Evolutionary conservation across 169 alveolate species (phyloP), one percentile per base, ranked within the genome.

Genomic region (Fabrea salina): DNA sequence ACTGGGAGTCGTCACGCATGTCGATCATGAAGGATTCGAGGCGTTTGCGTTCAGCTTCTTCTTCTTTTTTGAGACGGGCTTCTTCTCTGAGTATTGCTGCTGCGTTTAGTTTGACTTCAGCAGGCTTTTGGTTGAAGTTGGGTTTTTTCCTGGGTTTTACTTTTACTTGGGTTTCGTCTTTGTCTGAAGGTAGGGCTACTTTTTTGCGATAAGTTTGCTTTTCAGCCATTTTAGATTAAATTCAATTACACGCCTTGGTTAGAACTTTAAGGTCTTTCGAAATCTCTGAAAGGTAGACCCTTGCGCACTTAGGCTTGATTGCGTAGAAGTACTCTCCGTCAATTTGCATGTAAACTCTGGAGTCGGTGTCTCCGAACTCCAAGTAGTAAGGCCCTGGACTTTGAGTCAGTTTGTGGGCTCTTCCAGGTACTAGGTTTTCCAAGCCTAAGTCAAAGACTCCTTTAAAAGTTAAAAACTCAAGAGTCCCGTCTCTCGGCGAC

Each of bases 81-180:
- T 91, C 95, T 84, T 93, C 97, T 53, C 96, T 86, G 19, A 87
- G 49, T 16, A 93, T 90, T 2, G 97, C 97, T 19, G 97, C 94
- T 50, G 91, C 87, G 57, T 89, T 93, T 35, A 88, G 80, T 77
- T 87, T 87, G 27, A 93, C 87, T 39, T 86, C 89, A 4, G 93
- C 95, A 8, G 30, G 16, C 35, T 67, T 67, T 11, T 67, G 41
- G 13, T 67, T 59, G 4, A 19, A 43, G 13, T 67, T 67, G 19
- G 78, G 78, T 11, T 11, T 30, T 43, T n/a, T 37, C 2, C 13
- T 37, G 13, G 61, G 44, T 30, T 19, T 67, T 11, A 67, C n/a
- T 43, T 67, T 67, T n/a, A 67, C 78, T 2, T 40, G n/a, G 16
- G 78, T 67, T 67, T 67, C 78, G 4, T 67, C 78, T 67, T 67